Base-by-base conservation (phyloP, 2,329 filamentous ascomycete genomes). In the Clarireedia homoeocarpa region DNA sequence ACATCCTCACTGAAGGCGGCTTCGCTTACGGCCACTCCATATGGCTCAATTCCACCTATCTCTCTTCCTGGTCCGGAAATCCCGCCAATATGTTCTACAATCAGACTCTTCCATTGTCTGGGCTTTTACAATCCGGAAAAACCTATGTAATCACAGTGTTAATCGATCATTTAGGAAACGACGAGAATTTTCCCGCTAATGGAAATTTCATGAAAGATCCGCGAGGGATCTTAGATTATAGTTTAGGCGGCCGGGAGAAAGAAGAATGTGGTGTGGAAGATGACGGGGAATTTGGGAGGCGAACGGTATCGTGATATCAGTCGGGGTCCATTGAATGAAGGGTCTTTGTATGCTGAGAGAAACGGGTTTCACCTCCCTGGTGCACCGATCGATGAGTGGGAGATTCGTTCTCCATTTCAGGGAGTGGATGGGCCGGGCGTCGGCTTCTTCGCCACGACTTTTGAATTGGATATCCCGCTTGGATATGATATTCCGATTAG, bases 161-260 rank as follows among this genome's bases (percentile, higher is more conserved):
- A 0, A 74, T 91, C 14, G 88, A 91, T 68, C 85, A 85, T 68
- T 88, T 84, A 72, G 87, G 88, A 0, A 73, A 88, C 0, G 79
- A 89, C 58, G 81, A 86, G 62, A 82, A 86, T 68, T 82, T 79
- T 74, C 72, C 73, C 2, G 78, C 84, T 0, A 84, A 83, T 1
- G 63, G 67, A 2, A 82, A 86, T 27, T 67, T 72, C 7, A 86
- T 85, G 76, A 87, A 87, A 74, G 71, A 74, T 23, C 80, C 77
- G 0, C 80, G 79, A 39, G 85, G 80, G 1, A 81, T 89, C 58
- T 67, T 87, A 20, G 72, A 83, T 70, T 88, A 84, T 71, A 67
- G 66, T 2, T 73, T 88, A 30, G 62, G 65, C 1, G 77, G 77
- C 1, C 74, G 74, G 53, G 57, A 63, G 23, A 72, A 78, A 20